phyloP scores from a whole-genome alignment of 192 early-diverging fungal genomes.

The Martensiomyces pterosporus region DNA sequence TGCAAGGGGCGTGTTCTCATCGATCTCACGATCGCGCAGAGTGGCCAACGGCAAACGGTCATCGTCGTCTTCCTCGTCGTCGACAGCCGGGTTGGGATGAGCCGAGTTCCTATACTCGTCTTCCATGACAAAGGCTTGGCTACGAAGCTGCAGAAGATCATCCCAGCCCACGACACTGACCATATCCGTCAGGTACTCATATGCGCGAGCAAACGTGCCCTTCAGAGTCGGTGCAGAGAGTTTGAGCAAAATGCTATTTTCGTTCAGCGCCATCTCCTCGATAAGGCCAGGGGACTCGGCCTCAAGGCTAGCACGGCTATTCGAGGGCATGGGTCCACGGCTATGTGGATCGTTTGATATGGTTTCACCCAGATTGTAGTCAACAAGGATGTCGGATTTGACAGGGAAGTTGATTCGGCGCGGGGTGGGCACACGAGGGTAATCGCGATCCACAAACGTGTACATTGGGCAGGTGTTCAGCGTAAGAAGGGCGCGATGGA shows the following conservation, averaged over 20 bases:
- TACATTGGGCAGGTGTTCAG: slow-evolving; percentile 99
- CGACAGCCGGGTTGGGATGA: slow-evolving; percentile 18
- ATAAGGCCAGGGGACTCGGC: slow-evolving; percentile 31
- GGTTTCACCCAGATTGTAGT: slow-evolving; percentile 41
- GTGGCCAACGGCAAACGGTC: slow-evolving; percentile 34
- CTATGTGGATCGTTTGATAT: slow-evolving; percentile 25
- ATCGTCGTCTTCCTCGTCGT: slow-evolving; percentile 35
- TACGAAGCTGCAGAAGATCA: slow-evolving; percentile 81
- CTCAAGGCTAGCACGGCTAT: slow-evolving; percentile 27
- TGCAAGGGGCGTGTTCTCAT: background rate
- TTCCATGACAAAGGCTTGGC: slow-evolving; percentile 97
- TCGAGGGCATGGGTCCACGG: slow-evolving; percentile 26
- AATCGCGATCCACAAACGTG: slow-evolving; percentile 80
- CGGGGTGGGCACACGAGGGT: slow-evolving; percentile 87
- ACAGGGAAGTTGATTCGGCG: slow-evolving; percentile 86
- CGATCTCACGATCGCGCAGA: slow-evolving; percentile 18
- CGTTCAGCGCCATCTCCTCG: slow-evolving; percentile 44
- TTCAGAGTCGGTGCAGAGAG: slow-evolving; percentile 85
- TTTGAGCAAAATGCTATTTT: slow-evolving; percentile 61
- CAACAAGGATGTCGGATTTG: slow-evolving; percentile 67
- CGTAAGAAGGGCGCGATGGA: slow-evolving; percentile 78
- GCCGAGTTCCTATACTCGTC: slow-evolving; percentile 82
- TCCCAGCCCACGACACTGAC: slow-evolving; percentile 92
- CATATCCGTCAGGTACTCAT: slow-evolving; percentile 74
- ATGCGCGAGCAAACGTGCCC: slow-evolving; percentile 92